Evolutionary conservation across 2,329 filamentous ascomycete species (phyloP), one percentile per base, ranked within the genome.

Genomic region (Apiospora arundinis): DNA sequence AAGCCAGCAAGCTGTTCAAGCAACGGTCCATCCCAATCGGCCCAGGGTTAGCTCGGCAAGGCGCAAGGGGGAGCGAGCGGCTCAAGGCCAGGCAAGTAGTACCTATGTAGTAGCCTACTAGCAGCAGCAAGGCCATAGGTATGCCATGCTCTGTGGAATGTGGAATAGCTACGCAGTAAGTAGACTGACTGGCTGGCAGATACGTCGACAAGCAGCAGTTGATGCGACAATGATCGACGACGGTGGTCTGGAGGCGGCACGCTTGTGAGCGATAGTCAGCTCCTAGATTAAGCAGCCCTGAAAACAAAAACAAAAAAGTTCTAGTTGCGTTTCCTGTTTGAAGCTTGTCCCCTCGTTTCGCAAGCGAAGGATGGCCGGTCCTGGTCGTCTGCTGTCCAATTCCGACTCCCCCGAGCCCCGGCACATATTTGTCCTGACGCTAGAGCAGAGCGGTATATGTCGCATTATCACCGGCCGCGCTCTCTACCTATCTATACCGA

Each of bases 361-460:
- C 32, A 63, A 63, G 32, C 56, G 56, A 63, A 63, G 32, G 56
- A 63, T 63, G 56, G 28, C 56, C 56, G 56, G 32, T 18, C 56
- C 56, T 63, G 32, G 56, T 40, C 37, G 56, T 63, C 56, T 40
- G 32, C 37, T 40, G 56, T 40, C 28, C 56, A 37, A 40, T 63
- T 63, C 56, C 32, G 56, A 63, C 56, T 40, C 32, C 56, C 56
- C 56, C 56, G 56, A 63, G 56, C 32, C 56, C 56, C 32, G 56
- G 56, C 56, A 63, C 9, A n/a, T 45, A 45, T 63, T 63, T 37
- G 56, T 32, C 28, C 56, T 63, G 56, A 63, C 56, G 32, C 56
- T 63, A 63, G 56, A 63, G 56, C 18, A 63, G 56, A 63, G 56
- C 28, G 56, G 37, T 63, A 63, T 60, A 60, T 63, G 56, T 63